phyloP scores from a whole-genome alignment of 2,329 filamentous ascomycete genomes.

The Alternaria panax region DNA sequence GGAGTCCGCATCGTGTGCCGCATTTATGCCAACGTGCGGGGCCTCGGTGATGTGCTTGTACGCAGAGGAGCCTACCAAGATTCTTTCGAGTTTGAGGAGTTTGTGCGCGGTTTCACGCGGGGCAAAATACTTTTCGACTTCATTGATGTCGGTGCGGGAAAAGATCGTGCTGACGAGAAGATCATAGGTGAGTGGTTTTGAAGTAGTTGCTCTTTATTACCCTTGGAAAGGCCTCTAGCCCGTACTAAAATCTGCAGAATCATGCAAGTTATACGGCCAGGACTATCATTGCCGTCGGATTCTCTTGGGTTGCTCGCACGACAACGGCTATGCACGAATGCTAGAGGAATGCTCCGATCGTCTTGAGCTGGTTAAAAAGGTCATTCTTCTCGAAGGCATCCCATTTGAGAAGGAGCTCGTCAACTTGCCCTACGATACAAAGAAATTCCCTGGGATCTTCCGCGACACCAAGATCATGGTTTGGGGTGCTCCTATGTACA shows the following conservation, averaged over 20 bases:
- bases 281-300: constrained; percentile 68
- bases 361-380: constrained; percentile 53
- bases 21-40: constrained; percentile 63
- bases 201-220: background rate
- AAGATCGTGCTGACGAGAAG: constrained; percentile 57
- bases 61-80: constrained; percentile 56
- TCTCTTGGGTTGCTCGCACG: constrained; percentile 66
- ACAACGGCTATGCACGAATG: constrained; percentile 62
- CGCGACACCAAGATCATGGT: constrained; percentile 58
- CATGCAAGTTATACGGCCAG: constrained; percentile 62
- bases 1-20: constrained; percentile 59
- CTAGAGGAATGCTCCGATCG: constrained; percentile 60
- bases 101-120: constrained; percentile 64
- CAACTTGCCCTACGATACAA: constrained; percentile 58
- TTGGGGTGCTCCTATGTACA: constrained; percentile 8
- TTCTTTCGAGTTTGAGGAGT: constrained; percentile 56
- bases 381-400: constrained; percentile 65
- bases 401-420: constrained; percentile 63
- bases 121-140: constrained; percentile 55
- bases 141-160: constrained; percentile 56
- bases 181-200: constrained; percentile 54
- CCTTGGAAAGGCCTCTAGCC: background rate
- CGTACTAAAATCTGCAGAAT: constrained; percentile 50
- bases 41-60: constrained; percentile 58
- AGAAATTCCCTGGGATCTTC: constrained; percentile 62